Evolutionary conservation across 345 rosid genomes (phyloP), one percentile per base, ranked within the genome.

Genomic region (Eucalyptus tenuipes): DNA sequence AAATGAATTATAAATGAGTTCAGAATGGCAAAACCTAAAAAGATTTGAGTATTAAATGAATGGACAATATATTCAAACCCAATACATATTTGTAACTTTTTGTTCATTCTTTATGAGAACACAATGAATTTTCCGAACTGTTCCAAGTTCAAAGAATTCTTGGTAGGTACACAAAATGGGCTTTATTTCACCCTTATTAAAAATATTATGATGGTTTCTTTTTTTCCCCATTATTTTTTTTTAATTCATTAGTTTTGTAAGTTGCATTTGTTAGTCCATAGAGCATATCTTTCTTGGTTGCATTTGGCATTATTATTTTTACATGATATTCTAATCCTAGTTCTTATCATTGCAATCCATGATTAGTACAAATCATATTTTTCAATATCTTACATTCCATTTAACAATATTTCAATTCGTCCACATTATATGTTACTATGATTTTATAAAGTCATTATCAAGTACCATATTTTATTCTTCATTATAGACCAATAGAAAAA

Each of bases 1-100:
- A 24, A 55, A 24, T 55, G 29, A 24, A 13, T 55, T 8, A 24
- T 24, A 55, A 55, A 55, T 24, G 13, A 22, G 13, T 55, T 55
- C 0, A 24, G 0, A 55, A 55, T 55, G 13, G 0, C 6, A 55
- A 55, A 55, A 25, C 29, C 6, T 13, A 55, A 55, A 55, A 55
- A 55, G 25, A 55, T 55, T 0, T 55, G 13, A 55, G 25, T 10
- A 25, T 24, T 55, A 55, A 55, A 55, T 55, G 29, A 24, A 55
- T 55, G 12, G 1, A 55, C 25, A 55, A 55, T 55, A 22, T 55
- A 55, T 25, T 55, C 11, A 10, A 24, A 55, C 0, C 13, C 13
- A 24, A 4, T 10, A 55, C 13, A 25, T 18, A 55, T 55, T 24
- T 55, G 12, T 55, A 1, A 24, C 4, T 52, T 10, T 55, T 25